These are phyloP conservation scores for Didymella lethalis DNA, from an alignment of 2,329 filamentous ascomycete genomes.

Conservation along the genomic window DNA sequence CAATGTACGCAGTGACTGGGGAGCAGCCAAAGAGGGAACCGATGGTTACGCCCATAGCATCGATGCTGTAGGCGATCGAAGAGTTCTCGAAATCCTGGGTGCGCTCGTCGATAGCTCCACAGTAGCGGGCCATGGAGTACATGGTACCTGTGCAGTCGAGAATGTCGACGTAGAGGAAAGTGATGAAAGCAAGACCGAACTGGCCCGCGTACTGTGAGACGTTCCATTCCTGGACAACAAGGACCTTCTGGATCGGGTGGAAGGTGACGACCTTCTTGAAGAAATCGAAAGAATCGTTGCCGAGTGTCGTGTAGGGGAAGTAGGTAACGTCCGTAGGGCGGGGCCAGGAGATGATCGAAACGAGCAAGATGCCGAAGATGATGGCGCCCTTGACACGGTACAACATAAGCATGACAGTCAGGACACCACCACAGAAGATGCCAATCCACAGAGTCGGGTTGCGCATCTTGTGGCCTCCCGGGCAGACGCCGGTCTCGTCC, in stretches of 20 bases:
- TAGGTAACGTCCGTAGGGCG: slow-evolving; percentile 77
- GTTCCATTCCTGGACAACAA: slow-evolving; percentile 78
- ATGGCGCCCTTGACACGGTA: slow-evolving; percentile 88
- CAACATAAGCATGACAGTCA: slow-evolving; percentile 82
- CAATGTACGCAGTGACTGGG: slow-evolving; percentile 86
- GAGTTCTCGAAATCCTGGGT: slow-evolving; percentile 90
- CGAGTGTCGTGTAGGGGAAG: slow-evolving; percentile 76
- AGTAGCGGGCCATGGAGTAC: slow-evolving; percentile 89
- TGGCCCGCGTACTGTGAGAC: slow-evolving; percentile 73
- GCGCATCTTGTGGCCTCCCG: slow-evolving; percentile 75
- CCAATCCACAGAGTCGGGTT: slow-evolving; percentile 86
- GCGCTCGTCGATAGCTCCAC: slow-evolving; percentile 78
- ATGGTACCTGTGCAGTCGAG: slow-evolving; percentile 86
- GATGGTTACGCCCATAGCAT: slow-evolving; percentile 82
- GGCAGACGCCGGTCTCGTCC: slow-evolving; percentile 63
- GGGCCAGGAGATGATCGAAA: slow-evolving; percentile 90
- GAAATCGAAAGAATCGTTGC: slow-evolving; percentile 78
- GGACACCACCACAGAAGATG: slow-evolving; percentile 83
- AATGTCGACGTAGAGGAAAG: slow-evolving; percentile 90
- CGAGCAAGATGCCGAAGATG: slow-evolving; percentile 81
- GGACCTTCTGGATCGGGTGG: slow-evolving; percentile 74
- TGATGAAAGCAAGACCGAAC: slow-evolving; percentile 84
- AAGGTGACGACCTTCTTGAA: slow-evolving; percentile 89
- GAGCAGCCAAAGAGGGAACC: slow-evolving; percentile 79
- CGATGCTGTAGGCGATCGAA: slow-evolving; percentile 82